Evolutionary conservation across 768 basidiomycete species (phyloP).

Genomic region (Amanita thiersii): DNA sequence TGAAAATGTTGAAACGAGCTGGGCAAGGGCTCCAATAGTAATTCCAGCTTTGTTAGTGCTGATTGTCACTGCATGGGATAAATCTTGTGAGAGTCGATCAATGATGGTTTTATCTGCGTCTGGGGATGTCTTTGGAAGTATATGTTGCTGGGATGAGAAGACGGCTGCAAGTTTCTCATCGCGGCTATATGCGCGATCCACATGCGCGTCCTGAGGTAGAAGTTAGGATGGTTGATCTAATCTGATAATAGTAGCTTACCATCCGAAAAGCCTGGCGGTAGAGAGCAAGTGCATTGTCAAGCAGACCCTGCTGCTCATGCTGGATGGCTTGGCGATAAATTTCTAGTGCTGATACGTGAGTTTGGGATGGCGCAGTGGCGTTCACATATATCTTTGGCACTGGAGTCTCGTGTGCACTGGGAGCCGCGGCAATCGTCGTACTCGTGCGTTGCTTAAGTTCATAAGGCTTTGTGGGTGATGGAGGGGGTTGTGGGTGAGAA

Average conservation of each 20-base stretch:
- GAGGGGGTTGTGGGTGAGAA: background rate
- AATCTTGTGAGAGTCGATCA: constrained; percentile 18
- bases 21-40: constrained; percentile 35
- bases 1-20: constrained; percentile 42
- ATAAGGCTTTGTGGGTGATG: too few species aligned
- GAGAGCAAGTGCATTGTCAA: constrained; percentile 67
- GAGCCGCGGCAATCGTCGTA: constrained; percentile 4
- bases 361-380: constrained; percentile 15
- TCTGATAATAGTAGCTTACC: constrained; percentile 18
- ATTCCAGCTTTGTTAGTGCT: constrained; percentile 15
- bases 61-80: constrained; percentile 19
- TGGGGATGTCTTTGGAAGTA: background rate
- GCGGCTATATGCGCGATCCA: constrained; percentile 62
- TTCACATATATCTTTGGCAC: constrained; percentile 2
- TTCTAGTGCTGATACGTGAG: constrained; percentile 44
- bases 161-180: constrained; percentile 41
- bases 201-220: constrained; percentile 44
- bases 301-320: constrained; percentile 63
- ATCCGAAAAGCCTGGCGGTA: constrained; percentile 79
- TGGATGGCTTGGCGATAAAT: constrained; percentile 65
- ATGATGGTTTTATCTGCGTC: constrained; percentile 3
- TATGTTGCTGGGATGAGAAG: constrained; percentile 16
- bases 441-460: constrained; percentile 6
- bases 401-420: constrained; percentile 6
- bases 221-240: background rate